phyloP scores from a whole-genome alignment of 441 rosid species.

The Cnidoscolus chayamansa region DNA sequence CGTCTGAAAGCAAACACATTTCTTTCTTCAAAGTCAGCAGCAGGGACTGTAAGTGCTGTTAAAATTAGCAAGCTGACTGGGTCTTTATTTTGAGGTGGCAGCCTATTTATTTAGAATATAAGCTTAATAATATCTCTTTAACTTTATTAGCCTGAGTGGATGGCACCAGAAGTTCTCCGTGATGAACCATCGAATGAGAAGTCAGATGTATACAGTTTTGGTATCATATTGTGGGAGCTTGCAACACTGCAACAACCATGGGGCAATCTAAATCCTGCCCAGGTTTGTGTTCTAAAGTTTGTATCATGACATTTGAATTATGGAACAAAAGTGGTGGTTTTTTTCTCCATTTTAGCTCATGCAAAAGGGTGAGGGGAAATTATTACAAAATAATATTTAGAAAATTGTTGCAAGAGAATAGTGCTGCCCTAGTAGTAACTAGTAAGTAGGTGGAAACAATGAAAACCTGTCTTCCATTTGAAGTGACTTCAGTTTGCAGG shows the following conservation, averaged over 20 bases:
- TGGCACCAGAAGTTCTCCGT: slow-evolving; percentile 99
- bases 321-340: neutral
- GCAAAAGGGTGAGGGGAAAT: too few relatives aligned
- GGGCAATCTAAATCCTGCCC: slow-evolving; percentile 90
- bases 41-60: slow-evolving; percentile 91
- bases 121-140: slow-evolving; percentile 22
- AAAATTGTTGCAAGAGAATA: neutral
- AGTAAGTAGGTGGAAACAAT: slow-evolving; percentile 2
- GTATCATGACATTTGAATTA: neutral
- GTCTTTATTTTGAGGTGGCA: slow-evolving; percentile 21
- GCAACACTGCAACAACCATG: slow-evolving; percentile 95
- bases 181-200: slow-evolving; percentile 97
- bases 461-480: slow-evolving; percentile 1
- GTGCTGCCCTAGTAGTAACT: neutral
- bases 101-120: slow-evolving; percentile 8
- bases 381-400: too few relatives aligned
- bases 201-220: slow-evolving; percentile 96
- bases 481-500: neutral
- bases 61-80: slow-evolving; percentile 8
- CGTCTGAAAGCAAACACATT: slow-evolving; percentile 91
- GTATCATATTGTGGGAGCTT: slow-evolving; percentile 96
- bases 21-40: slow-evolving; percentile 96
- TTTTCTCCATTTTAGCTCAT: neutral
- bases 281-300: slow-evolving; percentile 51
- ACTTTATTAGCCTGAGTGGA: slow-evolving; percentile 92